Evolutionary conservation across 164 flowering plant genomes (phyloP).

Genomic region (Houttuynia cordata): DNA sequence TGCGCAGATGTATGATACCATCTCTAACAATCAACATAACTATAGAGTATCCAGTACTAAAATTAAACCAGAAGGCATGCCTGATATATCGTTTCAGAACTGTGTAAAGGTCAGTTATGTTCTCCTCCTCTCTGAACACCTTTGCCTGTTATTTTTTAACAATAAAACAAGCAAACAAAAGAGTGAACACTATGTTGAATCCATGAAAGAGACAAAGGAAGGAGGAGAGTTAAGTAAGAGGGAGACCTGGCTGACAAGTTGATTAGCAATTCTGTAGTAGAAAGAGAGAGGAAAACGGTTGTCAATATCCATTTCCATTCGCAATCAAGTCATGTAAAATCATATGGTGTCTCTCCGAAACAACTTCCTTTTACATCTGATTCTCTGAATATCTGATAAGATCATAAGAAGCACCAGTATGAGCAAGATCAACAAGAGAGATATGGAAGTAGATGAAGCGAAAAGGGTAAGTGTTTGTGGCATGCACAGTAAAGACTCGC

Average conservation of each 20-base stretch:
- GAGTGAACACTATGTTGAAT: neutral
- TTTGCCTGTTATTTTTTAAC: conserved; percentile 12
- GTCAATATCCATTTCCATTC: neutral
- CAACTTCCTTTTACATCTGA: no score
- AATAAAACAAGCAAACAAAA: neutral
- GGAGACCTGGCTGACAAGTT: conserved; percentile 16
- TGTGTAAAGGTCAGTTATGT: conserved; percentile 13
- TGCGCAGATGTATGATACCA: neutral
- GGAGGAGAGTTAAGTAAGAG: neutral
- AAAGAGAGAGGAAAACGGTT: conserved; percentile 13
- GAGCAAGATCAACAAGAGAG: no score
- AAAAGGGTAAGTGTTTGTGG: no score
- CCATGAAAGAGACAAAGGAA: neutral
- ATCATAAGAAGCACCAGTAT: no score
- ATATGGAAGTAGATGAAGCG: no score
- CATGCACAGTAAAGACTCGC: no score
- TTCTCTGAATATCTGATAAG: no score
- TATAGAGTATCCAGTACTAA: neutral
- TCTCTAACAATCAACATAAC: neutral
- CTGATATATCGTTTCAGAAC: conserved; percentile 17
- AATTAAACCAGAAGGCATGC: conserved; percentile 3
- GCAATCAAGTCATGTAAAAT: neutral
- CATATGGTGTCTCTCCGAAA: neutral
- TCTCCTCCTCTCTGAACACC: conserved; percentile 16
- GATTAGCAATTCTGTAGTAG: conserved; percentile 22